Percentiles rank a stretch among this genome's conserved stretches.
These are phyloP conservation scores for Fraxinus sp. DNA, from an alignment of 305 asterid genomes.

Conservation along the genomic window DNA sequence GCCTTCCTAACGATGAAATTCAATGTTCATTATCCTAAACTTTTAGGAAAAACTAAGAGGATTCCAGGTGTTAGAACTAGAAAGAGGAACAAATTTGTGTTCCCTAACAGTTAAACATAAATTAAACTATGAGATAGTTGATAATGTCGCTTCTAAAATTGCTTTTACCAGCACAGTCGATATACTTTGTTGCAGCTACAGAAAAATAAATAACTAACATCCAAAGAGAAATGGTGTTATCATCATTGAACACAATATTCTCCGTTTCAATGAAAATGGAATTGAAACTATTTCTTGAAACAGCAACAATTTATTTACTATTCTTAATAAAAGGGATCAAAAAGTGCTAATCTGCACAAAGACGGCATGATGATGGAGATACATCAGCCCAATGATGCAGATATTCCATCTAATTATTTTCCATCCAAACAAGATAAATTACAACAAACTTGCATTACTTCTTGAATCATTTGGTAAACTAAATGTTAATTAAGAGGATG, in stretches of 20 bases:
- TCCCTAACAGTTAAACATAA: background rate
- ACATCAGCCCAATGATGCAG: background rate
- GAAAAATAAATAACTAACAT: background rate
- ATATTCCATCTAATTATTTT: background rate
- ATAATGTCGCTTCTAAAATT: background rate
- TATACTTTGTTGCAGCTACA: background rate
- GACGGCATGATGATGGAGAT: background rate
- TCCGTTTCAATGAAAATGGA: background rate
- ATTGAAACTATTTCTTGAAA: background rate
- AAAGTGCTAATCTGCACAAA: background rate
- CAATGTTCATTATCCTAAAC: background rate
- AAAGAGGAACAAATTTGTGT: background rate
- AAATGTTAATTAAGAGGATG: conserved; percentile 12
- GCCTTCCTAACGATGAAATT: background rate
- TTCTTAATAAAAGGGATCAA: background rate
- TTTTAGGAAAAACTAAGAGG: background rate
- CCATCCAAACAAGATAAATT: background rate
- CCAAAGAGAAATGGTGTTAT: background rate
- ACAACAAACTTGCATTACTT: background rate
- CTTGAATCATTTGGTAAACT: background rate
- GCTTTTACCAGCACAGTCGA: background rate
- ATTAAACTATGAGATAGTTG: background rate
- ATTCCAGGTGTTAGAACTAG: background rate
- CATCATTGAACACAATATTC: background rate
- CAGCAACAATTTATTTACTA: background rate